phyloP scores from a whole-genome alignment of 495 filamentous ascomycete genomes.

The Neurospora sp. region DNA sequence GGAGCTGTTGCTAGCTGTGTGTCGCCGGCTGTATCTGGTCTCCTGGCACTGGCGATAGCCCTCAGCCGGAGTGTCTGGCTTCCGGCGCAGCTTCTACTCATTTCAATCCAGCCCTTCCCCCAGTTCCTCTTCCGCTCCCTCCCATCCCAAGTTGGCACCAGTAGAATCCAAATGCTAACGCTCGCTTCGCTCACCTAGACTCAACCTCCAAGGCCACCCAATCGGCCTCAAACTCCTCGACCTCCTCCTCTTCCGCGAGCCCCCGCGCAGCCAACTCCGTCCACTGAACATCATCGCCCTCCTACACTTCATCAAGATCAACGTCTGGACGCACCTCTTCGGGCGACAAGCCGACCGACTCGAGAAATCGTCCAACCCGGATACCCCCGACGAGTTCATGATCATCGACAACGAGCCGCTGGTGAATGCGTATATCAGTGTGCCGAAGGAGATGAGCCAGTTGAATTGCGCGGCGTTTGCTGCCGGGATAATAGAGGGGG shows the following conservation, averaged over 20 bases:
- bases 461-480: conserved; percentile 95
- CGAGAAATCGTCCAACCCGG: conserved; percentile 72
- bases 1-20: no score
- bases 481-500: conserved; percentile 89
- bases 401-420: conserved; percentile 94
- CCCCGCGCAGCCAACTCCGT: conserved; percentile 54
- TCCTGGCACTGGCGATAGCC: no score
- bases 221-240: conserved; percentile 91
- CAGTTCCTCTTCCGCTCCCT: no score
- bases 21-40: no score
- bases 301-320: conserved; percentile 86
- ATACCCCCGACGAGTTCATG: conserved; percentile 92
- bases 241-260: conserved; percentile 77
- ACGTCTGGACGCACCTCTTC: conserved; percentile 88
- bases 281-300: conserved; percentile 84
- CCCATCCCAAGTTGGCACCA: no score
- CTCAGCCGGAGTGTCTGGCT: no score
- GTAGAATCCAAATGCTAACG: no score
- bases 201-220: conserved; percentile 92
- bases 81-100: no score
- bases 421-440: conserved; percentile 84
- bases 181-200: conserved; percentile 32
- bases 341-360: conserved; percentile 79
- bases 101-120: no score
- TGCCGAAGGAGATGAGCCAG: conserved; percentile 90